Evolutionary conservation across 2,329 filamentous ascomycete genomes (phyloP).

Genomic region (Endothia cerciana): DNA sequence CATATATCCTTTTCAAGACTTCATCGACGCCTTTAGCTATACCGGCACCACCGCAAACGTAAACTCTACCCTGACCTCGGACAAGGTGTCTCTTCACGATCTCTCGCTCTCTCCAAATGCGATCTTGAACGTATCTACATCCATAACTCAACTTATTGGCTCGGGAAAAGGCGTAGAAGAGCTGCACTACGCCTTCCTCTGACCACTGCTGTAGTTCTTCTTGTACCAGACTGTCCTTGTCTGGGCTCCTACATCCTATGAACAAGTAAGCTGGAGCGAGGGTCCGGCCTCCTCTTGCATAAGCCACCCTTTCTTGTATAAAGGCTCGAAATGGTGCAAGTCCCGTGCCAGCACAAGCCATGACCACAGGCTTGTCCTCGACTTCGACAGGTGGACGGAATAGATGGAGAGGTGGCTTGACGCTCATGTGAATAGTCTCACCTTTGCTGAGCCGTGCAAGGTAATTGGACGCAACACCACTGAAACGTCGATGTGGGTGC

Average conservation of each 20-base stretch:
- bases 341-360: slow-evolving; percentile 55
- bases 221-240: no score
- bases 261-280: no score
- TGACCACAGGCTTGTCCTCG: slow-evolving; percentile 49
- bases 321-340: slow-evolving; percentile 47
- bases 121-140: background rate
- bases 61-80: background rate
- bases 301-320: slow-evolving; percentile 40
- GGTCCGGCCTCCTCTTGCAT: no score
- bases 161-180: background rate
- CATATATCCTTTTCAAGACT: background rate
- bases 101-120: slow-evolving; percentile 1
- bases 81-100: background rate
- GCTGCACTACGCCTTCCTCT: slow-evolving; percentile 36
- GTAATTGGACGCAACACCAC: background rate
- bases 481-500: no score
- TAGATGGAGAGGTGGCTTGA: background rate
- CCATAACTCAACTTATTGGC: background rate
- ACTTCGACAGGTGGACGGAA: slow-evolving; percentile 26
- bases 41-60: background rate
- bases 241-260: no score
- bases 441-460: background rate
- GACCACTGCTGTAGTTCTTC: no score
- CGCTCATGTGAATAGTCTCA: background rate
- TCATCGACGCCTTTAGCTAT: background rate